A percentile compares a stretch with the other conserved stretches of the same genome.
Evolutionary conservation across 139 green algal genomes (phyloP).

Genomic region (Mychonastes homosphaera): DNA sequence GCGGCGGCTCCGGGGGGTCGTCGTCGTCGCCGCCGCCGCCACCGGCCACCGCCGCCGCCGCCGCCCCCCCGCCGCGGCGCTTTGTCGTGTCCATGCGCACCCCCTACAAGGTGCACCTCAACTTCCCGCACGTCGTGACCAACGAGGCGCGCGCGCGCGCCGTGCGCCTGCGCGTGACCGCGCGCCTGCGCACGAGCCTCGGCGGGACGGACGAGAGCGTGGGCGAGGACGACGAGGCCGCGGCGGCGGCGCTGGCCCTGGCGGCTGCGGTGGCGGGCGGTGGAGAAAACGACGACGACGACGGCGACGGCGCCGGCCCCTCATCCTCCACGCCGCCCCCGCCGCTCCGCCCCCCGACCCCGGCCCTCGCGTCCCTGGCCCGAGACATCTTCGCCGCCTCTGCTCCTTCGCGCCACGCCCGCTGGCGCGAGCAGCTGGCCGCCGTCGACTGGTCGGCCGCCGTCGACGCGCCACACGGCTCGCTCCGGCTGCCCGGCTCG

Average conservation of each 20-base stretch:
- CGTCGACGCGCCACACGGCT: constrained; percentile 44
- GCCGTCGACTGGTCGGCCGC: constrained; percentile 38
- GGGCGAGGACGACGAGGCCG: not conserved
- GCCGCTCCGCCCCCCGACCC: not conserved
- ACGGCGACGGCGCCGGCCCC: not conserved
- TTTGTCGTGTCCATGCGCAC: constrained; percentile 30
- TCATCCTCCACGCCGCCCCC: not conserved
- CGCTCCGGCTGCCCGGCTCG: constrained; percentile 35
- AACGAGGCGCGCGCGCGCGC: constrained; percentile 16
- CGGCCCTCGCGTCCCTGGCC: not conserved
- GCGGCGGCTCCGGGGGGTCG: too few relatives aligned
- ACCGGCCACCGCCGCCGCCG: not conserved
- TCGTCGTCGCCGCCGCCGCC: not conserved
- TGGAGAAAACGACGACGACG: not conserved
- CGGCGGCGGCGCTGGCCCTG: not conserved
- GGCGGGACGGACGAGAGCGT: not conserved
- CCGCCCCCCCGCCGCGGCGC: not conserved
- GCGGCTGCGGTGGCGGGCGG: constrained; percentile 1
- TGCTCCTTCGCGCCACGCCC: constrained; percentile 6
- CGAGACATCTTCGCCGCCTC: too few relatives aligned
- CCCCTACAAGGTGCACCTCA: constrained; percentile 43
- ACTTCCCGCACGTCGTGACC: constrained; percentile 34
- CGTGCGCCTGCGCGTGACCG: constrained; percentile 9
- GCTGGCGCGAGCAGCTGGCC: constrained; percentile 12
- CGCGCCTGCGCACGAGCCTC: not conserved